Evolutionary conservation across 192 early-diverging fungal species (phyloP).

Genomic region (Coemansia sp.): DNA sequence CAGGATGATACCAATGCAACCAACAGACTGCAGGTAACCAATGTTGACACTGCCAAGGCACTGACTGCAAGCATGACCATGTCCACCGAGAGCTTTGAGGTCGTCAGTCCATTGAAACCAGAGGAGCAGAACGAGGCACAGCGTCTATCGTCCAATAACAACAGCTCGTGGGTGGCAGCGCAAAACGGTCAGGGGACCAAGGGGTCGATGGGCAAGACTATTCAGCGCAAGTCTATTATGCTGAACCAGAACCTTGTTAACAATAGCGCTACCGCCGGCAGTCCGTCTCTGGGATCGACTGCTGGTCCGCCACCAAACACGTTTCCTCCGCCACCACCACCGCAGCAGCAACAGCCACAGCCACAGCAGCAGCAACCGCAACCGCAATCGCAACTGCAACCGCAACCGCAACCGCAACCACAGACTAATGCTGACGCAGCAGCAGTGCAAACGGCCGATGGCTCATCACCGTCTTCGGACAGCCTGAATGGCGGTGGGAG

Average conservation of each 20-base stretch:
- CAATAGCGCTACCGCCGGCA: not conserved
- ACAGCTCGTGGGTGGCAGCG: slow-evolving; percentile 20
- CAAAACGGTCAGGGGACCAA: slow-evolving; percentile 8
- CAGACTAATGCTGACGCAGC: not conserved
- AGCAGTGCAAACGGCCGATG: slow-evolving; percentile 2
- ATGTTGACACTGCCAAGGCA: not conserved
- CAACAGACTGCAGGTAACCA: slow-evolving; percentile 5
- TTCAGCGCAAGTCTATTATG: slow-evolving; percentile 43
- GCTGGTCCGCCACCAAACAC: not conserved
- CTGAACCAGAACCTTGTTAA: slow-evolving; percentile 26
- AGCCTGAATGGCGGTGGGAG: not conserved
- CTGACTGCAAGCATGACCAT: not conserved
- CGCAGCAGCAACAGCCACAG: not conserved
- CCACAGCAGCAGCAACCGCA: not conserved
- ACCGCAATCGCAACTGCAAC: too few relatives aligned
- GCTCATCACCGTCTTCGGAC: slow-evolving; percentile 10
- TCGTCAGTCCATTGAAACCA: slow-evolving; percentile 24
- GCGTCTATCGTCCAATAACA: not conserved
- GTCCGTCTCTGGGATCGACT: slow-evolving; percentile 2
- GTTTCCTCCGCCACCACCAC: not conserved
- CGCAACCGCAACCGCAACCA: too few relatives aligned
- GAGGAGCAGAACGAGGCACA: slow-evolving; percentile 15
- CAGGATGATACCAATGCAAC: not conserved
- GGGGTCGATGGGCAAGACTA: slow-evolving; percentile 9
- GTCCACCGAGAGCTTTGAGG: slow-evolving; percentile 45